Base-by-base conservation (phyloP, 1,139 yeast genomes). In the Taphrina betulina region DNA sequence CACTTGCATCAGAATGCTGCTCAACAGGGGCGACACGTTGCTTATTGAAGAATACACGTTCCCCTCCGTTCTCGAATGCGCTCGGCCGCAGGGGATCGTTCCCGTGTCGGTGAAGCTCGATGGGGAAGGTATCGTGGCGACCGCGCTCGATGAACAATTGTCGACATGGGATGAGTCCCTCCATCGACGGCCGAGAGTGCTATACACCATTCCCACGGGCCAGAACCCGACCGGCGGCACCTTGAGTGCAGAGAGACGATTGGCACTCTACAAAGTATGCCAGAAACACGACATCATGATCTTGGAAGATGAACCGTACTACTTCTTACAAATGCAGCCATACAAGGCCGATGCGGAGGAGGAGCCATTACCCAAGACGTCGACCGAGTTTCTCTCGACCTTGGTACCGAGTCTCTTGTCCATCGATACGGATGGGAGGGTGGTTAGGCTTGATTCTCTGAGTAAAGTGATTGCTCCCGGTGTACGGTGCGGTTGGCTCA, bases 401-500 rank as follows among this genome's bases (percentile, higher is more conserved):
- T 75, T 90, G 67, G 89, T 85, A 53, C 83, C 85, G 46, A 87
- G 96, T 1, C 89, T 83, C 75, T 70, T 85, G 61, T 79, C 87
- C 35, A 65, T 85, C 64, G 97, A 90, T 70, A 74, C 76, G 23
- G 96, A 90, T 62, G 97, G 97, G 53, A 80, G 97, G 70, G 96
- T 89, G 38, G 69, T 90, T 57, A 81, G 97, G 70, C 77, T 90
- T 66, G 97, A 90, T 69, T 86, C 96, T 1, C 82, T 86, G 71
- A 88, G 96, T 59, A 90, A 90, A 74, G 94, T 88, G 29, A 73
- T 90, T 61, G 96, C 96, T 1, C 97, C 97, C 31, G 96, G 96
- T 63, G 67, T 83, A 45, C 83, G 97, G 75, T 69, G 87, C 60
- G 96, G 96, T 52, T 90, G 96, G 96, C 77, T 90, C 62, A 83